Evolutionary conservation across 176 grass and related monocot genomes (phyloP).

Genomic region (sorghum (Sorghum bicolor)): DNA sequence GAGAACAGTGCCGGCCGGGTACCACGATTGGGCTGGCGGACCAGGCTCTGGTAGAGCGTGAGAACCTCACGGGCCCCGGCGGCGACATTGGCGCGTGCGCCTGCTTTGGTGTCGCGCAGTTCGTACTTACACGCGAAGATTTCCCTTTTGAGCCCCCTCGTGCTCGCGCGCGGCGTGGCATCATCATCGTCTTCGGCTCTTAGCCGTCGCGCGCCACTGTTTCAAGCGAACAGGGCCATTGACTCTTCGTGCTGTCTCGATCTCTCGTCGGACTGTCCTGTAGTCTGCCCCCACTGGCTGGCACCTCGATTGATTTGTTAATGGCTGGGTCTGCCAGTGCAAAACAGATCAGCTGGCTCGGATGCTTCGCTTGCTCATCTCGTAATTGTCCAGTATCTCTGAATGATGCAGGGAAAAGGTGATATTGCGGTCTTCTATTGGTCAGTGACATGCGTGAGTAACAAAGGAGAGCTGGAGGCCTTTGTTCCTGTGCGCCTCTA

Average conservation of each 20-base stretch:
- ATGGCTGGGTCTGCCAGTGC: constrained; percentile 12
- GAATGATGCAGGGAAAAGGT: not conserved
- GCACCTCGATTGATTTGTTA: not conserved
- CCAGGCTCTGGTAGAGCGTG: no score
- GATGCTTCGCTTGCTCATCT: not conserved
- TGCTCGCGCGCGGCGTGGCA: no score
- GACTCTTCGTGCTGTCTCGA: not conserved
- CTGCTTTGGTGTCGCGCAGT: no score
- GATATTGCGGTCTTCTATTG: no score
- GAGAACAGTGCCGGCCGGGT: no score
- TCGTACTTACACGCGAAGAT: not conserved
- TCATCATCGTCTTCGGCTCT: no score
- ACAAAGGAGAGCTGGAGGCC: not conserved
- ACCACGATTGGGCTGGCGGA: not conserved
- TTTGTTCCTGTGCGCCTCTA: not conserved
- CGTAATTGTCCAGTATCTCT: no score
- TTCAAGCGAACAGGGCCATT: no score
- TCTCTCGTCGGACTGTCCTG: not conserved
- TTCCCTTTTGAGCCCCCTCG: no score
- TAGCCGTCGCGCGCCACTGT: no score
- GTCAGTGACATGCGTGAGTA: no score
- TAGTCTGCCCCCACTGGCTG: not conserved
- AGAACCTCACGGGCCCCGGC: not conserved
- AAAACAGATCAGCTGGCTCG: constrained; percentile 11
- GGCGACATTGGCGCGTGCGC: no score